Evolutionary conservation across 495 filamentous ascomycete species (phyloP), one percentile per base, ranked within the genome.

Genomic region (Aspergillus mulundensis): DNA sequence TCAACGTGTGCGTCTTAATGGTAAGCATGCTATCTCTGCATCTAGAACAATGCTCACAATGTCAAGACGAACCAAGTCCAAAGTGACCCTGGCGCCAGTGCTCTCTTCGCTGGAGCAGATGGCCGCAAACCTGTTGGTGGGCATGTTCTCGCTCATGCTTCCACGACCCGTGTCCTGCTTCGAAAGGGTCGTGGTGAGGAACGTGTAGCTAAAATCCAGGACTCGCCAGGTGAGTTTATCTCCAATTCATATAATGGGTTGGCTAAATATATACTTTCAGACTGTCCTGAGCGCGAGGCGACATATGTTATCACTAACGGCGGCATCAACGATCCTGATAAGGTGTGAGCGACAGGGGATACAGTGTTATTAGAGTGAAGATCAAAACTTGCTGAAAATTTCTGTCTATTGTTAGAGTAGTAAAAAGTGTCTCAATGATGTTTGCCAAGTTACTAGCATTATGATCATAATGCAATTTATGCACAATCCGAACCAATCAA

Each of bases 81-180:
- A 71, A 86, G 82, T 49, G 88, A 91, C 58, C 88, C 88, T n/a
- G 87, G 88, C 56, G 88, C 88, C 1, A 88, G 79, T 69, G 84
- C 87, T 32, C 77, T 91, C n/a, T 91, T 91, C 54, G 84, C 87
- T 36, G 84, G 86, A 50, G 88, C 84, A 32, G 88, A 91, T 73
- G 88, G 88, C 50, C 80, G 84, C 15, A 89, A 88, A 59, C 84
- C 83, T 60, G 84, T 89, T 23, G 88, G 88, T 56, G 88, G 88
- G 20, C 88, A 91, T 76, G 82, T 91, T 57, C 83, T 91, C 39
- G 88, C 88, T 43, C 88, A 91, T 70, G 87, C 88, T 40, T 89
- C 86, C 34, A 82, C 87, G 3, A 91, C 88, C 49, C 77, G 88
- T 45, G 79, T 91, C 39, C 76, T 91, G 16, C 76, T 91, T 43